Base-by-base conservation (phyloP, 2,329 filamentous ascomycete species). In the Curvularia eragrostidis region DNA sequence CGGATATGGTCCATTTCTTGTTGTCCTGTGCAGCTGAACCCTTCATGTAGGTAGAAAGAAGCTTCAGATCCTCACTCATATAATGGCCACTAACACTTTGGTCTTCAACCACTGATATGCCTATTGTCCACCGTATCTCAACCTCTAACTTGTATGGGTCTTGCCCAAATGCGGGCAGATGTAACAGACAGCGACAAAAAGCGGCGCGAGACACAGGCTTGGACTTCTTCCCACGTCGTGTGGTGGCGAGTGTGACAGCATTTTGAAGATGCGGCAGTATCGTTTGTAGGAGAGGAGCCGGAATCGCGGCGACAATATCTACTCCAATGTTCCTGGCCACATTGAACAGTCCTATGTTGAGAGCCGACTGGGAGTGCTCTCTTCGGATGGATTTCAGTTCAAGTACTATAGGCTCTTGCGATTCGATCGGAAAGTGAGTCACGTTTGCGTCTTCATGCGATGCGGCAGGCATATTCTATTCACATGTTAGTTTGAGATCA, bases 1-100 rank as follows among this genome's bases (percentile, higher is more conserved):
- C 82, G 48, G 81, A 79, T 10, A 83, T 79, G 3, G 77, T 76
- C 81, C 82, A 84, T 50, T 64, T 70, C 19, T 66, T 60, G 9
- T 63, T 54, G n/a, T 55, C 57, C 21, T 59, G 51, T 5, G 39
- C 36, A 8, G 47, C 52, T 0, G 52, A 46, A 24, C 59, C 54
- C 3, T 62, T 66, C 36, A 73, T 57, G 48, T 75, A 75, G 8
- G 39, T 64, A 13, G 61, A 54, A 1, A 77, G 64, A 19, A 76
- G 53, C 7, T 61, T 61, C 24, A 73, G 41, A 36, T 75, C 73
- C 13, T 62, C 64, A 2, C 64, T 66, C 62, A 67, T 63, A n/a
- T 55, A 36, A 38, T 64, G 62, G 26, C 52, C 38, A 46, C 50
- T 59, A 24, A 62, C 36, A 30, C 51, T 55, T 13, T 61, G 52